Evolutionary conservation across 2,329 filamentous ascomycete species (phyloP), one percentile per base, ranked within the genome.

Genomic region (Talaromyces piceae): DNA sequence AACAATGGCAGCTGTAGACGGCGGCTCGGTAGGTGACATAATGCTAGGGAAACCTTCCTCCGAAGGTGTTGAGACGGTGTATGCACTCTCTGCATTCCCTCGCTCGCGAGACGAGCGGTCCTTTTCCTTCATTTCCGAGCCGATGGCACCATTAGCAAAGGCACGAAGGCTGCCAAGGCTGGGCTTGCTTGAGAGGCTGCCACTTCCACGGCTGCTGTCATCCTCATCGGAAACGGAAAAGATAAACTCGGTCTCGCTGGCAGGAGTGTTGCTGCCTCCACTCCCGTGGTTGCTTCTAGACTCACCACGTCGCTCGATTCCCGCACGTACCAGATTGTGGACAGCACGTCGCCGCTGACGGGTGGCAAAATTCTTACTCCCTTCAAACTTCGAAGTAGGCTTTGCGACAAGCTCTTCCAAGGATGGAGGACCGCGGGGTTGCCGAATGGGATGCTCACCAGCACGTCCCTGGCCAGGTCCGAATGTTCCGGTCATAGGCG

Each of bases 291-390:
- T 82, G 56, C 86, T 87, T 53, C 84, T 77, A 72, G 79, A 86
- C 77, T 80, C 66, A n/a, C 67, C 80, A 51, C 91, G 88, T 54
- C 93, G 87, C 64, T 90, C 88, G 56, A 93, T 80, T 13, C 91
- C 91, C 49, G 91, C 91, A 58, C 88, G 87, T 55, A 96, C 88
- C 46, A 98, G 80, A 66, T 90, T 96, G 74, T 91, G 84, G 41
- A 98, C 84, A 23, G 93, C 93, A 61, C 87, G 90, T 57, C 91
- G 89, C 54, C 93, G 89, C 63, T 94, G 91, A 55, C 93, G 90
- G 51, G 90, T 84, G 9, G 87, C 87, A 72, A 98, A 98, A 75
- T 98, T 98, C 81, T 96, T 76, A 82, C 91, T 96, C 22, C 91
- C 93, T 68, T 97, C 91, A 57, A 91, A 82, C 73, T 90, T 95